Evolutionary conservation across 495 filamentous ascomycete species (phyloP), one percentile per base, ranked within the genome.

Genomic region (Delitschia confertaspora): DNA sequence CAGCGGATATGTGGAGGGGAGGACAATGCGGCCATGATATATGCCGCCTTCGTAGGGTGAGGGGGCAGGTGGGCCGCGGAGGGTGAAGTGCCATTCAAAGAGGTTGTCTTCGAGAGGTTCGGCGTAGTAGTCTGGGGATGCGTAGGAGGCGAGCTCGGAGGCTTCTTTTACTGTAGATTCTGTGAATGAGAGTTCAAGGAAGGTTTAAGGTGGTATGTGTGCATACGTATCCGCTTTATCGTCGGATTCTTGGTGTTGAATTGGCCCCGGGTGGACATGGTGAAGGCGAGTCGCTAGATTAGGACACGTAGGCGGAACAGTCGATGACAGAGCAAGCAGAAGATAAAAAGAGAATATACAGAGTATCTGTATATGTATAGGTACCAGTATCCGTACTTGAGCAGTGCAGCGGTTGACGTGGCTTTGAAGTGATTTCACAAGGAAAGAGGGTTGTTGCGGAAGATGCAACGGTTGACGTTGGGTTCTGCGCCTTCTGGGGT

Each of bases 71-170:
- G 91, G 91, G 1, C 91, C 91, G 35, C 78, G 76, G n/a, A 98
- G 67, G 0, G 91, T 98, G 74, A 98, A 98, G 73, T 98, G 91
- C 91, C 91, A 98, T 69, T 95, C 89, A 69, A 94, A 93, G 47
- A 98, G 82, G 67, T 95, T 85, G 33, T 74, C 65, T 56, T 94
- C 85, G 51, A 87, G 73, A 2, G 91, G 91, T 2, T 72, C 59
- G 32, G 91, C 91, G 56, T 80, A 75, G 65, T 85, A 87, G 65
- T 88, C 84, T 17, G 85, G 70, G 3, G 83, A 85, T 4, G 88
- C 83, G 39, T 80, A 70, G 54, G 67, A 68, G 56, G 82, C 72
- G 51, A 98, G 79, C 59, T 95, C 88, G 45, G 77, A 70, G 50
- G 85, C 85, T 78, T 95, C 88, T 67, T 83, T 82, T 64, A 79